Evolutionary conservation across 495 filamentous ascomycete genomes (phyloP).

Genomic region (Apodospora peruviana): DNA sequence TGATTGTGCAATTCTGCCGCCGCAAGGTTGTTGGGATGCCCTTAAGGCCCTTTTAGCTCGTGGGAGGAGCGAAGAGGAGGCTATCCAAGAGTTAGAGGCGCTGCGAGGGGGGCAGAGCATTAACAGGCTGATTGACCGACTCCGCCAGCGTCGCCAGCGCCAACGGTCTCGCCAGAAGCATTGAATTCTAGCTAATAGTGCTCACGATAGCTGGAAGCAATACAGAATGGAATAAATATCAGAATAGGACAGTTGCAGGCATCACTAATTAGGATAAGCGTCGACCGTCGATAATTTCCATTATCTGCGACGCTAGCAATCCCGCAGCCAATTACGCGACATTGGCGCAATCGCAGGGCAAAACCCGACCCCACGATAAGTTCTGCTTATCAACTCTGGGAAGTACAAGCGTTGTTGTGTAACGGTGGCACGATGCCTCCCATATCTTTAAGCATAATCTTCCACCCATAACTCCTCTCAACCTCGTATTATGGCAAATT

Average conservation of each 20-base stretch:
- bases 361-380: constrained; percentile 1
- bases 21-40: constrained; percentile 3
- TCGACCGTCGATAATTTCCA: not conserved
- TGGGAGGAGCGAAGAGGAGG: constrained; percentile 1
- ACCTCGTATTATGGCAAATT: no score
- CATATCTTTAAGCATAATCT: no score
- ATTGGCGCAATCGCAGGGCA: constrained; percentile 1
- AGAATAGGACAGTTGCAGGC: not conserved
- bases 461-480: no score
- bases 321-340: constrained; percentile 3
- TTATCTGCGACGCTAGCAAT: constrained; percentile 1
- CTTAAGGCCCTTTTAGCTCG: not conserved
- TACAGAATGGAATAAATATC: not conserved
- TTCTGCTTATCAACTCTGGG: not conserved
- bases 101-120: constrained; percentile 1
- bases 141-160: not conserved
- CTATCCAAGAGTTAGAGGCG: constrained; percentile 1
- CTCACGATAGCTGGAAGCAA: not conserved
- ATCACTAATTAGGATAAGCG: constrained; percentile 3
- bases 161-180: not conserved
- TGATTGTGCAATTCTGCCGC: constrained; percentile 2
- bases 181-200: not conserved
- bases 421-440: no score
- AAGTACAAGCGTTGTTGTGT: no score
- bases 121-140: constrained; percentile 1